phyloP scores from a whole-genome alignment of 202 grass and related monocot genomes.

The Miscanthus sacchariflorus region DNA sequence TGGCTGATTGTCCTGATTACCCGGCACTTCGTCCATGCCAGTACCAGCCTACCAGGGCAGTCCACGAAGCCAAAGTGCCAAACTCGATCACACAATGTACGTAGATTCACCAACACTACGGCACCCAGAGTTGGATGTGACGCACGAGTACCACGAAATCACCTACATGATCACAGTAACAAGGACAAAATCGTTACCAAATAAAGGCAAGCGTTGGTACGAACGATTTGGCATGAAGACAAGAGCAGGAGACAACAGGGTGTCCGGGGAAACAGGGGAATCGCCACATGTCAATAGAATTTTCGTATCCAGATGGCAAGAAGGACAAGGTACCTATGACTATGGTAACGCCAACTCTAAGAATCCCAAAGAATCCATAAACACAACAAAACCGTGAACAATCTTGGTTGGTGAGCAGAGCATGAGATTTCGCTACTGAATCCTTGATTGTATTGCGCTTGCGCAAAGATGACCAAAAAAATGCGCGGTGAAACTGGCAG shows the following conservation, averaged over 20 bases:
- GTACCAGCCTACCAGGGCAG: not conserved
- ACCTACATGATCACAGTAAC: slow-evolving; percentile 34
- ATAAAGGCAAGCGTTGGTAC: slow-evolving; percentile 13
- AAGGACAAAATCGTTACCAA: slow-evolving; percentile 21
- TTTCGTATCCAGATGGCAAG: not conserved
- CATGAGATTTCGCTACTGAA: not conserved
- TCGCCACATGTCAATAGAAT: slow-evolving; percentile 3
- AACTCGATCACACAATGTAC: slow-evolving; percentile 33
- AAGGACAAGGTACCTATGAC: not conserved
- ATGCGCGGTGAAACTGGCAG: not conserved
- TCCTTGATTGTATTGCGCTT: not conserved
- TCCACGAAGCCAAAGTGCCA: not conserved
- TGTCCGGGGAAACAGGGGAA: not conserved
- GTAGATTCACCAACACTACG: slow-evolving; percentile 19
- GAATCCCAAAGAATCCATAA: not conserved
- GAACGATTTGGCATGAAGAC: slow-evolving; percentile 14
- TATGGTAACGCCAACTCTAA: not conserved
- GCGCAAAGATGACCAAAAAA: not conserved
- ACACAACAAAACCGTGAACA: not conserved
- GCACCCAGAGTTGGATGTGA: not conserved
- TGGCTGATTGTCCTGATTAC: slow-evolving; percentile 9
- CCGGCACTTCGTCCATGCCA: slow-evolving; percentile 35
- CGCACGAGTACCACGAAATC: not conserved
- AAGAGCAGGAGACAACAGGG: slow-evolving; percentile 11
- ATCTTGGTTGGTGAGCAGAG: not conserved